Conservation (phyloP, 768 basidiomycete genomes). For the Chalciporus chontae region DNA sequence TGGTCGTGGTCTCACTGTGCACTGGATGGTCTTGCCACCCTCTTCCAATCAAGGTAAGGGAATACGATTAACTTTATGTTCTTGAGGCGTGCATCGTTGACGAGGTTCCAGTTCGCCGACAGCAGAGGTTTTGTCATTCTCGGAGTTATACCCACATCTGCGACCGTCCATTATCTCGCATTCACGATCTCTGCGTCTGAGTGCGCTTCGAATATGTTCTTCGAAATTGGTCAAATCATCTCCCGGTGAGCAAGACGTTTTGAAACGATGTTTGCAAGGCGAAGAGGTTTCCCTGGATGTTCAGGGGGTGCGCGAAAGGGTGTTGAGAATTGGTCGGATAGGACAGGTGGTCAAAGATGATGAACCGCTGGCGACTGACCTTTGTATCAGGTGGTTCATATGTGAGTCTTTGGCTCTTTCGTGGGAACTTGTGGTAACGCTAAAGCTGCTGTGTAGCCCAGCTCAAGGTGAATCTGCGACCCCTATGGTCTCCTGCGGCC, state of each 20-base stretch:
- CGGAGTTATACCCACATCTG: slow-evolving; percentile 51
- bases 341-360: slow-evolving; percentile 56
- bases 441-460: slow-evolving; percentile 50
- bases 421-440: neutral
- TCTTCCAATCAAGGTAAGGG: slow-evolving; percentile 46
- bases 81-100: neutral
- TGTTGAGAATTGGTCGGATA: slow-evolving; percentile 71
- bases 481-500: slow-evolving; percentile 82
- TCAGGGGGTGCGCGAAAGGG: slow-evolving; percentile 80
- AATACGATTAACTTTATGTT: neutral
- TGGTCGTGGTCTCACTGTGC: slow-evolving; percentile 62
- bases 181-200: slow-evolving; percentile 60
- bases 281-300: slow-evolving; percentile 79
- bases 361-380: slow-evolving; percentile 50
- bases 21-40: slow-evolving; percentile 49
- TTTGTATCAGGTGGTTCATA: slow-evolving; percentile 70
- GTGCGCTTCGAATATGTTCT: slow-evolving; percentile 59
- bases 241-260: slow-evolving; percentile 45
- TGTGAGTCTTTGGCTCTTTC: slow-evolving; percentile 40
- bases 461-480: slow-evolving; percentile 89
- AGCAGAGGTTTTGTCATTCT: slow-evolving; percentile 34
- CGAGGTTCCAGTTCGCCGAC: slow-evolving; percentile 16
- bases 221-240: slow-evolving; percentile 46
- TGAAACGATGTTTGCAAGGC: slow-evolving; percentile 68
- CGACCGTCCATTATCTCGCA: slow-evolving; percentile 65